A percentile compares a stretch with the other conserved stretches of the same genome.
Evolutionary conservation across 2,329 filamentous ascomycete genomes (phyloP).

Genomic region (Xylaria multiplex): DNA sequence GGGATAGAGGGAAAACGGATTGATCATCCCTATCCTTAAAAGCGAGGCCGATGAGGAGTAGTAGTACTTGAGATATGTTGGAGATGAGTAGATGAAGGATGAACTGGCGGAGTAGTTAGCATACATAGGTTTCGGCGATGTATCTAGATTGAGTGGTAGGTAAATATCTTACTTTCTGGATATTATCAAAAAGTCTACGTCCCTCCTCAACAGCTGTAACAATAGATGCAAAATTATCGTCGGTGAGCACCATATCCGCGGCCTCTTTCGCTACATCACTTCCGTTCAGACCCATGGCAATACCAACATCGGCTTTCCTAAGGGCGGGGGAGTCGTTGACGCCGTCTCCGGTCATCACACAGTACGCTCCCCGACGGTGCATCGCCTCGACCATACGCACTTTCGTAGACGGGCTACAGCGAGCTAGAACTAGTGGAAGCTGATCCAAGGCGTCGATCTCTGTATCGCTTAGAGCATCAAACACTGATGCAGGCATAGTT

Average conservation of each 20-base stretch:
- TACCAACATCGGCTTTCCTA: slow-evolving; percentile 78
- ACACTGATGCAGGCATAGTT: slow-evolving; percentile 71
- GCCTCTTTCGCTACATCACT: slow-evolving; percentile 83
- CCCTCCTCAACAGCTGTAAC: slow-evolving; percentile 78
- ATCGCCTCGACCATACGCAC: slow-evolving; percentile 81
- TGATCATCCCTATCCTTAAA: slow-evolving; percentile 70
- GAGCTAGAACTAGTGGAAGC: slow-evolving; percentile 74
- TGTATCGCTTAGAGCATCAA: slow-evolving; percentile 69
- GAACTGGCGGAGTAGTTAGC: slow-evolving; percentile 54
- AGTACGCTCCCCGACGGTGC: slow-evolving; percentile 73
- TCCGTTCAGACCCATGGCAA: slow-evolving; percentile 77
- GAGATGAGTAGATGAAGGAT: slow-evolving; percentile 73
- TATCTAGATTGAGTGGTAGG: not conserved
- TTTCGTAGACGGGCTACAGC: slow-evolving; percentile 76
- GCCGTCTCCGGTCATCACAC: slow-evolving; percentile 79
- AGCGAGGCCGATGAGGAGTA: slow-evolving; percentile 73
- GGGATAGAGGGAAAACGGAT: slow-evolving; percentile 76
- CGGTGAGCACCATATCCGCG: slow-evolving; percentile 86
- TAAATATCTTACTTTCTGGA: slow-evolving; percentile 69
- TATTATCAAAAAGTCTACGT: slow-evolving; percentile 75
- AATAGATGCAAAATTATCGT: slow-evolving; percentile 88
- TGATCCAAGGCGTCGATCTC: slow-evolving; percentile 70
- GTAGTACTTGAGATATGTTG: slow-evolving; percentile 75
- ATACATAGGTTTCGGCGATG: not conserved
- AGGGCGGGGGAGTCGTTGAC: slow-evolving; percentile 80